Base-by-base conservation (phyloP, 2,329 filamentous ascomycete species). In the Aspergillus viridinutans region DNA sequence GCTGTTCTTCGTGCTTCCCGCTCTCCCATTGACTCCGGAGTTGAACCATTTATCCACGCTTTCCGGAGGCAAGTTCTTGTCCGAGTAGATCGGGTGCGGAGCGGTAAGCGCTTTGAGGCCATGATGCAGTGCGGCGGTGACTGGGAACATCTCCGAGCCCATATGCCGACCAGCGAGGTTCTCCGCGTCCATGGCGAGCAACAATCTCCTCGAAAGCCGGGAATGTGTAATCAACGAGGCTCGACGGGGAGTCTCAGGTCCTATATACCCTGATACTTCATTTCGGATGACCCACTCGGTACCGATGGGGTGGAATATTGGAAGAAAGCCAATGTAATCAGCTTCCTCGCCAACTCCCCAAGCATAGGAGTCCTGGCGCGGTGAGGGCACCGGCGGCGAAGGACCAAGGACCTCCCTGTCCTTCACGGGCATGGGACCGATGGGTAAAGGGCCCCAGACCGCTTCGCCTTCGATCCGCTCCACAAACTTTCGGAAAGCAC, bases 261-360 rank as follows among this genome's bases (percentile, higher is more conserved):
- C 71, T 49, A 77, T 70, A 56, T 77, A 77, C 58, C 80, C 76
- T 62, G 61, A 68, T 45, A 71, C 53, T 29, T 69, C 67, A 38
- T 70, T 62, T 14, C 64, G 62, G 48, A 76, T 75, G 26, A 80
- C 78, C 89, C 90, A 92, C 64, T 85, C 86, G 53, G 88, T 91
- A 64, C 83, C 81, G 45, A 84, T 78, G 0, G 88, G 86, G 67
- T 92, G 86, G 76, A 92, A 92, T 60, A 92, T 88, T n/a, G 90
- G 90, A 32, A 88, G 85, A 62, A 92, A 84, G 7, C 85, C 87
- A 68, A 90, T 86, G 57, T 89, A 81, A 68, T 91, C 88, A 6
- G 88, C 87, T 60, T 90, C 86, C 71, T 91, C 88, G 49, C 85
- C 88, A 1, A 90, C 85, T 57, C 89, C 89, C 89, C 89, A 92